Conservation (phyloP, 148 eudicot species). For the Cornus suecica region DNA sequence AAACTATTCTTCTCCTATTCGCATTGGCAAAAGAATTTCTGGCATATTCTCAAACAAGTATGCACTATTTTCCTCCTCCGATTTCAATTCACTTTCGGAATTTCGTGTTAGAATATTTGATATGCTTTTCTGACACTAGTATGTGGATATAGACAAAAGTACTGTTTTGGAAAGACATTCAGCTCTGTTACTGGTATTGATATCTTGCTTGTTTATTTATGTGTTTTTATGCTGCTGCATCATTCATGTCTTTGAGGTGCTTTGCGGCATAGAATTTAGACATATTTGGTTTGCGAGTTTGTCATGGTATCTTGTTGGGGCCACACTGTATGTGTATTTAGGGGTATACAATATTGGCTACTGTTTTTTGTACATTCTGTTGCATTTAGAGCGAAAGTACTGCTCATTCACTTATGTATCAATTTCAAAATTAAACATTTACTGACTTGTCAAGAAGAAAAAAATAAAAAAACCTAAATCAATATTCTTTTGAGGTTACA, state of each 20-base stretch:
- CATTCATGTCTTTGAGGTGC: background rate
- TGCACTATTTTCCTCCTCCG: background rate
- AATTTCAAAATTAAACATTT: background rate
- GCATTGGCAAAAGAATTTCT: background rate
- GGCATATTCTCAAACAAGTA: slow-evolving; percentile 12
- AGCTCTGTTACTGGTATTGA: background rate
- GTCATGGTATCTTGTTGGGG: background rate
- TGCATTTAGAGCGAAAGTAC: background rate
- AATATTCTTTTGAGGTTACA: background rate
- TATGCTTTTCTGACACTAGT: too few relatives aligned
- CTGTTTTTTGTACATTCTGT: background rate
- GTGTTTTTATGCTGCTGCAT: background rate
- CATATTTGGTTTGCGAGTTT: background rate
- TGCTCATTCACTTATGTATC: background rate
- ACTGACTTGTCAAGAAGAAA: too few relatives aligned
- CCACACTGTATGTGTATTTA: background rate
- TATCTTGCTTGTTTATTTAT: slow-evolving; percentile 1
- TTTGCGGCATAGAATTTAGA: background rate
- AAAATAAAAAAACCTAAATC: background rate
- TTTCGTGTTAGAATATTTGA: too few relatives aligned
- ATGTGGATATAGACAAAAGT: too few relatives aligned
- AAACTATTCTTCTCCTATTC: slow-evolving; percentile 14
- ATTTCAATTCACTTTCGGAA: background rate
- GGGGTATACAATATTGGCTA: background rate
- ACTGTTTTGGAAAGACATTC: background rate